phyloP scores from a whole-genome alignment of 768 basidiomycete species.

The Phlegmacium glaucopus region DNA sequence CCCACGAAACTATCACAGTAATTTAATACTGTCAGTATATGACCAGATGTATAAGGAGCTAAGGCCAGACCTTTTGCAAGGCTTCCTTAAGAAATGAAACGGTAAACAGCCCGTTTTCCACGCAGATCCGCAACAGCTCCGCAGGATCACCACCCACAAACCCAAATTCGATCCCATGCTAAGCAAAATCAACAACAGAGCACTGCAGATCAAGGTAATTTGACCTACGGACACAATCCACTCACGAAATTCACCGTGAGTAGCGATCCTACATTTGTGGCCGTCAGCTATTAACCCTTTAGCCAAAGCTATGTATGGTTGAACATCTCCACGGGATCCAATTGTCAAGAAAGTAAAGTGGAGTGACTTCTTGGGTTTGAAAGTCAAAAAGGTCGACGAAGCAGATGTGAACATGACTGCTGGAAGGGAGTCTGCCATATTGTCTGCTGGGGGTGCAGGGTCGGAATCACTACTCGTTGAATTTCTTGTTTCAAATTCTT shows the following conservation, averaged over 20 bases:
- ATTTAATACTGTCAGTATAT: slow-evolving; percentile 8
- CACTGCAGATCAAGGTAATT: slow-evolving; percentile 2
- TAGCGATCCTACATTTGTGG: slow-evolving; percentile 86
- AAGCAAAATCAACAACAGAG: slow-evolving; percentile 4
- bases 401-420: slow-evolving; percentile 96
- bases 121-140: slow-evolving; percentile 95
- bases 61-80: slow-evolving; percentile 64
- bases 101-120: slow-evolving; percentile 97
- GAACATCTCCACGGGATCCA: slow-evolving; percentile 94
- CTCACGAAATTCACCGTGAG: slow-evolving; percentile 90
- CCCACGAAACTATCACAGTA: slow-evolving; percentile 80
- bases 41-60: slow-evolving; percentile 1
- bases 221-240: slow-evolving; percentile 90
- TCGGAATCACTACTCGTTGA: slow-evolving; percentile 36
- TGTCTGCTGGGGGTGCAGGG: slow-evolving; percentile 47
- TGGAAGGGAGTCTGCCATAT: slow-evolving; percentile 66
- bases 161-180: slow-evolving; percentile 97
- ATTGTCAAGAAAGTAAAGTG: slow-evolving; percentile 95
- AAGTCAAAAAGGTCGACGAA: slow-evolving; percentile 95
- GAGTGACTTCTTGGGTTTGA: slow-evolving; percentile 83
- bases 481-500: slow-evolving; percentile 70
- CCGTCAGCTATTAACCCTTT: slow-evolving; percentile 91
- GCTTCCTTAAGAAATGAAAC: slow-evolving; percentile 93
- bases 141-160: slow-evolving; percentile 97
- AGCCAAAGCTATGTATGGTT: slow-evolving; percentile 95